Conservation (phyloP, 352 stramenopile species). For the Phytophthora sojae region DNA sequence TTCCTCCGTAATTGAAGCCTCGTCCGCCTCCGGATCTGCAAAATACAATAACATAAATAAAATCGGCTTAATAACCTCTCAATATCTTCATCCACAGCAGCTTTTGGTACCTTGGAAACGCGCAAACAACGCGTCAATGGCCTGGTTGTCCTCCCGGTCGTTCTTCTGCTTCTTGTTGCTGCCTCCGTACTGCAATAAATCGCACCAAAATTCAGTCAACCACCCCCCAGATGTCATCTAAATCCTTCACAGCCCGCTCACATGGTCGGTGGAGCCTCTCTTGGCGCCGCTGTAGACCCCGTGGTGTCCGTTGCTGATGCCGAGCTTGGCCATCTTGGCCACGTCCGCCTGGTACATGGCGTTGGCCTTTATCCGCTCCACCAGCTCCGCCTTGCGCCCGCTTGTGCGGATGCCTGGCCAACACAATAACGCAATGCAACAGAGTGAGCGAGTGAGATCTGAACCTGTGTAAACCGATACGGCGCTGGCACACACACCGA, state of each 20-base stretch:
- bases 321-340: slow-evolving; percentile 36
- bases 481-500: slow-evolving; percentile 44
- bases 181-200: slow-evolving; percentile 15
- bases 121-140: slow-evolving; percentile 69
- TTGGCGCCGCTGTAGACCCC: slow-evolving; percentile 33
- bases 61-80: neutral
- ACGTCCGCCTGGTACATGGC: slow-evolving; percentile 52
- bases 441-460: neutral
- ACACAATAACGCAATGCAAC: neutral
- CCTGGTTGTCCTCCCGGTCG: slow-evolving; percentile 38
- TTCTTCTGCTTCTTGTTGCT: slow-evolving; percentile 69
- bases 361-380: slow-evolving; percentile 75
- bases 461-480: neutral
- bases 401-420: slow-evolving; percentile 68
- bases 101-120: slow-evolving; percentile 60
- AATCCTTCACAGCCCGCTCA: slow-evolving; percentile 18
- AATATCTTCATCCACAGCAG: neutral
- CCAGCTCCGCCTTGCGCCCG: slow-evolving; percentile 80
- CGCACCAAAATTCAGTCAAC: neutral
- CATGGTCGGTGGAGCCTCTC: slow-evolving; percentile 37
- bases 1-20: slow-evolving; percentile 83
- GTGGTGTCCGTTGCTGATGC: slow-evolving; percentile 21
- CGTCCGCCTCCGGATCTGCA: slow-evolving; percentile 55
- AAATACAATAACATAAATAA: slow-evolving; percentile 4
- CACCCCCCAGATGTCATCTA: neutral